These are phyloP conservation scores for Sisymbrium irio DNA, from an alignment of 345 rosid genomes.

Conservation along the genomic window DNA sequence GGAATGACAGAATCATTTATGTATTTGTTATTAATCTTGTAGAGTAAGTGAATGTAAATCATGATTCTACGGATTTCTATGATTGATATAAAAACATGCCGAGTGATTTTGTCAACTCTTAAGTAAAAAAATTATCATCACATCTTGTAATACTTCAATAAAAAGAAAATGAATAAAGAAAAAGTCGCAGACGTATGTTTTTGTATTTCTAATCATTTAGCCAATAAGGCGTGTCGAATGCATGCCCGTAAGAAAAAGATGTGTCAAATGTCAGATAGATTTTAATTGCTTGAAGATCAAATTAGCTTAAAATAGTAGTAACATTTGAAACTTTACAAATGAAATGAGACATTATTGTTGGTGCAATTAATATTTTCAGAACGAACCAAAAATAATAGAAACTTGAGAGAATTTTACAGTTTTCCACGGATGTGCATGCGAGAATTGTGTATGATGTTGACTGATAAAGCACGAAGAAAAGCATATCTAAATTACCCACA, in stretches of 20 bases:
- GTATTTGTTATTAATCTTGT: neutral
- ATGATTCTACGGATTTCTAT: constrained; percentile 7
- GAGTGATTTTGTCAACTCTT: constrained; percentile 31
- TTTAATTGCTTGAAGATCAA: neutral
- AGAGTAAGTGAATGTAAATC: neutral
- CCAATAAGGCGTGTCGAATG: neutral
- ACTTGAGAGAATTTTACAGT: neutral
- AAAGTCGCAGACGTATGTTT: neutral
- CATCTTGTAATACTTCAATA: neutral
- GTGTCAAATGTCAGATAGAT: neutral
- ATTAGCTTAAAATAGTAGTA: neutral
- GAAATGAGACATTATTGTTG: constrained; percentile 1
- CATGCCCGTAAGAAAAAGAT: neutral
- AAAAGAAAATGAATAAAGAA: neutral
- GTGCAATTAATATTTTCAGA: neutral
- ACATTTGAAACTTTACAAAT: neutral
- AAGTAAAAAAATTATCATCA: constrained; percentile 14
- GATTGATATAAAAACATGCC: constrained; percentile 34
- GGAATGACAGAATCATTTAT: neutral
- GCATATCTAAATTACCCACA: too few species aligned
- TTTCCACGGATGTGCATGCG: constrained; percentile 16
- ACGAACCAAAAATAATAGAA: constrained; percentile 1
- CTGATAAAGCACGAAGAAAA: constrained; percentile 7
- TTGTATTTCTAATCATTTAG: neutral
- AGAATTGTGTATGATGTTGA: constrained; percentile 23